These are phyloP conservation scores for Wickerhamomyces kurtzmanii DNA, from an alignment of 805 yeast genomes.

Conservation along the genomic window DNA sequence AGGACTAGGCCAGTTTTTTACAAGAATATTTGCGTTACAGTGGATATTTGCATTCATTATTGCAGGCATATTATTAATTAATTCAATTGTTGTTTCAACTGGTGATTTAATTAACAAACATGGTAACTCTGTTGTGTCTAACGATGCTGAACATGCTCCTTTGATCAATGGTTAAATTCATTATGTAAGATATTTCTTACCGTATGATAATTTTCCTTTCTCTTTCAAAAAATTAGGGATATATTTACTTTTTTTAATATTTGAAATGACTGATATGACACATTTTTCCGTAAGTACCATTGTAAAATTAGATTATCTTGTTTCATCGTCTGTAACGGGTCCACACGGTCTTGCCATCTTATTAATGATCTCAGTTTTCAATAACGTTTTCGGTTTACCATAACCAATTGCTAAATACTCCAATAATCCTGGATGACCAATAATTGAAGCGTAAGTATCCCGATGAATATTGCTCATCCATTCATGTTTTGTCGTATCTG, in stretches of 20 bases:
- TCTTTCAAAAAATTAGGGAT: too few relatives aligned
- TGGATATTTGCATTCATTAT: constrained; percentile 78
- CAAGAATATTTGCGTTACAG: constrained; percentile 66
- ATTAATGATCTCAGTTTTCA: constrained; percentile 23
- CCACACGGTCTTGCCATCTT: constrained; percentile 28
- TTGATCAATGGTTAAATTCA: constrained; percentile 17
- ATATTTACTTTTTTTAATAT: too few relatives aligned
- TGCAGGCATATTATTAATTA: constrained; percentile 42
- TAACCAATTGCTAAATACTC: constrained; percentile 44
- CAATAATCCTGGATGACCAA: constrained; percentile 47
- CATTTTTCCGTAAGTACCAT: too few relatives aligned
- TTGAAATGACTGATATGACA: too few relatives aligned
- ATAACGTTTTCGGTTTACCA: constrained; percentile 30
- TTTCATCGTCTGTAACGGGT: constrained; percentile 3
- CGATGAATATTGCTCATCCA: constrained; percentile 60
- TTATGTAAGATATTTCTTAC: background rate
- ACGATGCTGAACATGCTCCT: constrained; percentile 26
- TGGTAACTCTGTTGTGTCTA: background rate
- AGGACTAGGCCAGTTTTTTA: constrained; percentile 61
- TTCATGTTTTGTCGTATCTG: constrained; percentile 60
- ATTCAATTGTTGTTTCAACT: constrained; percentile 36
- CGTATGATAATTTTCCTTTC: too few relatives aligned
- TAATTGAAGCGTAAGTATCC: constrained; percentile 54
- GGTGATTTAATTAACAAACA: constrained; percentile 16
- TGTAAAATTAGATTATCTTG: too few relatives aligned